phyloP scores from a whole-genome alignment of 1,284 basidiomycete genomes.

The Cryptococcus sp. region DNA sequence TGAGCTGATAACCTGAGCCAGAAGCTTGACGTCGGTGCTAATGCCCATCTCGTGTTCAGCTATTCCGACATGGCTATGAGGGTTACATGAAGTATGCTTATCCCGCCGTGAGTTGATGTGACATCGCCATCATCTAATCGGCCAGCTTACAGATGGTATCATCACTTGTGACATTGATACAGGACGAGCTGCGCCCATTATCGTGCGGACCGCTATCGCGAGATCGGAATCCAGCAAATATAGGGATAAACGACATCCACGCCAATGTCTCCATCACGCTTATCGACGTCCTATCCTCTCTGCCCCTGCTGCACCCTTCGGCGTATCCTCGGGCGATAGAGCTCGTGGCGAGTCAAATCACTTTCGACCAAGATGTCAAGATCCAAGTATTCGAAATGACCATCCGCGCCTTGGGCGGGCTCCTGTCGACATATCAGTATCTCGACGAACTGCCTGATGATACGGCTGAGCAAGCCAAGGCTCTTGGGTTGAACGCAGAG shows the following conservation, averaged over 20 bases:
- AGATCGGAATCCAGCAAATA: slow-evolving; percentile 33
- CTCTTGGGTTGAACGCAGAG: slow-evolving; percentile 20
- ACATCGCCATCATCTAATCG: background rate
- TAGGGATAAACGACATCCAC: slow-evolving; percentile 69
- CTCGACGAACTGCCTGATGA: slow-evolving; percentile 56
- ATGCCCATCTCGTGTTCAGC: slow-evolving; percentile 16
- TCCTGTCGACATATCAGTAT: slow-evolving; percentile 81
- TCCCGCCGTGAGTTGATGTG: slow-evolving; percentile 41
- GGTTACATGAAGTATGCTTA: slow-evolving; percentile 53
- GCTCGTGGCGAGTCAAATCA: slow-evolving; percentile 29
- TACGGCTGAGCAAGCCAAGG: slow-evolving; percentile 18
- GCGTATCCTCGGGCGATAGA: slow-evolving; percentile 43
- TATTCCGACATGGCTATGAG: slow-evolving; percentile 50
- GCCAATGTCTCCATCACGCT: slow-evolving; percentile 58
- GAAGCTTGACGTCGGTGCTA: background rate
- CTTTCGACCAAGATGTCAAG: slow-evolving; percentile 54
- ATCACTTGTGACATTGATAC: background rate
- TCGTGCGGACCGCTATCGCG: slow-evolving; percentile 63
- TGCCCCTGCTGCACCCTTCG: slow-evolving; percentile 42
- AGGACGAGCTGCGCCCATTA: slow-evolving; percentile 75
- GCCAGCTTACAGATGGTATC: background rate
- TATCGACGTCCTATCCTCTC: slow-evolving; percentile 46
- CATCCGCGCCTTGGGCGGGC: slow-evolving; percentile 82
- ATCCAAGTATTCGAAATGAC: slow-evolving; percentile 70
- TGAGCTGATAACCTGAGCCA: background rate